Base-by-base conservation (phyloP, 257 asterid genomes). In the Paraleonurus japonicus region DNA sequence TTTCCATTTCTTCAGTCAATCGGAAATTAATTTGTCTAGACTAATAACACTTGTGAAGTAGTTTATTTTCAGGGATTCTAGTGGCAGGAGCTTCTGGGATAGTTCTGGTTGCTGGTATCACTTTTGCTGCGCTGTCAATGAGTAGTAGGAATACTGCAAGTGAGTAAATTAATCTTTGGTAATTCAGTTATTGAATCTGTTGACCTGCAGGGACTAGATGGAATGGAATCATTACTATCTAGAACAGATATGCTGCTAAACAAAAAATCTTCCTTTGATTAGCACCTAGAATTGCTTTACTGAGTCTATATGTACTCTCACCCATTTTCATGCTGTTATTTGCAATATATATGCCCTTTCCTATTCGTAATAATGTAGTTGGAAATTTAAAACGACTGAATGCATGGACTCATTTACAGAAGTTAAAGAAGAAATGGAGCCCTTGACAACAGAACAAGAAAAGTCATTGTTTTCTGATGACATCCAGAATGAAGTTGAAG, bases 11-110 rank as follows among this genome's bases (percentile, higher is more conserved):
- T 9, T 17, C 37, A 11, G 51, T 57, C 54, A 33, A 55, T 63
- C 28, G 20, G 24, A 23, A 47, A 26, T 62, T 30, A 15, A 23
- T 69, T 1, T 37, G 9, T 48, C 62, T 9, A 6, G 19, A 17
- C 85, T 85, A 70, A 72, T 90, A 87, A 87, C 88, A 81, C 84
- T 69, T 83, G 70, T 74, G 78, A 80, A 81, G 83, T 86, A 83
- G 95, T 83, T 84, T 65, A 53, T 62, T 89, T 84, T 85, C 96
- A 92, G 99, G 96, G 77, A 78, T 89, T 76, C 73, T 92, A 69
- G 87, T 87, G 54, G 91, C 88, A 55, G 97, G 97, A 76, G 86
- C 84, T 76, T 89, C 96, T 2, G 96, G 90, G 72, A 54, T 85
- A 67, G 59, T 92, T 81, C 85, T 95, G 65, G 85, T 95, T 22